Percentiles rank a stretch among this genome's conserved stretches.
These are phyloP conservation scores for Fomitopsis palustris DNA, from an alignment of 1,284 basidiomycete species.

Conservation along the genomic window DNA sequence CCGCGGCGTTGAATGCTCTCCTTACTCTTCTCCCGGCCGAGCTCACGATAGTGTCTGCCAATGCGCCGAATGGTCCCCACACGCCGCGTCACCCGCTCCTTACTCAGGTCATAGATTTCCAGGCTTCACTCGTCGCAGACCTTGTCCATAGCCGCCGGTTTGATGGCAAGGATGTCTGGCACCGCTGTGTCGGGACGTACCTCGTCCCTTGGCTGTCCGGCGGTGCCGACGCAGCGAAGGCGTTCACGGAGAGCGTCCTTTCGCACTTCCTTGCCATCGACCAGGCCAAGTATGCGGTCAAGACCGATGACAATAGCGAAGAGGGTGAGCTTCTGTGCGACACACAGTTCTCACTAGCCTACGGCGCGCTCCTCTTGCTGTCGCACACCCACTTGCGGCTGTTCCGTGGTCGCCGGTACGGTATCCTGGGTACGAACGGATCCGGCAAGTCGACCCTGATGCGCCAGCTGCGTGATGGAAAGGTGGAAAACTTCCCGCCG, in stretches of 20 bases:
- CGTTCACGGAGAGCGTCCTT: constrained; percentile 64
- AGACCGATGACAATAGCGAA: constrained; percentile 48
- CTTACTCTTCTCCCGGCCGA: constrained; percentile 57
- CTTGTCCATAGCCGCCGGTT: constrained; percentile 71
- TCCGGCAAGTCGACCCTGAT: constrained; percentile 96
- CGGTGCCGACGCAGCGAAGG: constrained; percentile 39
- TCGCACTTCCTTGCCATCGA: constrained; percentile 79
- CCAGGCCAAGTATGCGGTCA: constrained; percentile 53
- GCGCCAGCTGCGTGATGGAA: constrained; percentile 92
- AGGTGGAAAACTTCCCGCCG: constrained; percentile 95
- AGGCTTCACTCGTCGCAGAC: constrained; percentile 74
- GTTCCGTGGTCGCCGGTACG: constrained; percentile 89
- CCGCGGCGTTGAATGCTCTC: constrained; percentile 52
- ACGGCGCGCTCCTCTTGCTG: constrained; percentile 91
- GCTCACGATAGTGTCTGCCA: constrained; percentile 39
- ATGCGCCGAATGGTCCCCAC: constrained; percentile 44
- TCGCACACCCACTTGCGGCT: constrained; percentile 94
- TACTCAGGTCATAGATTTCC: constrained; percentile 59
- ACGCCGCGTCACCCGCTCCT: constrained; percentile 48
- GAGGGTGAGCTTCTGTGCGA: constrained; percentile 90
- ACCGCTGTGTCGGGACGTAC: constrained; percentile 69
- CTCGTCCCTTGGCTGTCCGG: constrained; percentile 61
- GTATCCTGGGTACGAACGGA: constrained; percentile 94
- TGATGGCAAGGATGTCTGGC: constrained; percentile 64
- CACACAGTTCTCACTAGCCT: constrained; percentile 94